Evolutionary conservation across 2,329 filamentous ascomycete species (phyloP).

Genomic region (Scopulariopsis brevicaulis): DNA sequence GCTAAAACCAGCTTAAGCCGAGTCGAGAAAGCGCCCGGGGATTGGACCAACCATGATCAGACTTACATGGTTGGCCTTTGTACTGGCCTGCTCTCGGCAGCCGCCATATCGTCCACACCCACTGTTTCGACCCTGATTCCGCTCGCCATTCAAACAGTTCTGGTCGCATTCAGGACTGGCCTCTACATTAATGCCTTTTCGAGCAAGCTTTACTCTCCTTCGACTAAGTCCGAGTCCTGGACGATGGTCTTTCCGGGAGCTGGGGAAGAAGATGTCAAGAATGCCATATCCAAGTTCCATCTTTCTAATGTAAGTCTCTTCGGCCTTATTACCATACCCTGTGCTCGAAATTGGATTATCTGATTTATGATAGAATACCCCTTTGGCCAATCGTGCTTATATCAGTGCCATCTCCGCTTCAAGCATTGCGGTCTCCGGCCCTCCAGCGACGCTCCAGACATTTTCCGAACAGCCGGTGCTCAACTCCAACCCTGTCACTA

Average conservation of each 20-base stretch:
- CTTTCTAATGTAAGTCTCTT: slow-evolving; percentile 29
- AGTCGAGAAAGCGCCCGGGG: slow-evolving; percentile 40
- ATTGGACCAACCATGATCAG: slow-evolving; percentile 36
- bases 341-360: background rate
- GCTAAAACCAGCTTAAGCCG: slow-evolving; percentile 21
- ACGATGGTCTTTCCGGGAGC: slow-evolving; percentile 52
- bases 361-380: slow-evolving; percentile 10
- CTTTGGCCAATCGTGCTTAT: slow-evolving; percentile 35
- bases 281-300: slow-evolving; percentile 46
- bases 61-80: slow-evolving; percentile 53
- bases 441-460: slow-evolving; percentile 33
- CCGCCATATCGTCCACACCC: slow-evolving; percentile 51
- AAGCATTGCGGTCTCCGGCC: slow-evolving; percentile 41
- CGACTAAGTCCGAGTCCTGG: slow-evolving; percentile 47
- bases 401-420: slow-evolving; percentile 38
- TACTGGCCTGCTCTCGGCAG: slow-evolving; percentile 59
- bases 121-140: slow-evolving; percentile 50
- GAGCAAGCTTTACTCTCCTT: slow-evolving; percentile 27
- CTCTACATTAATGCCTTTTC: slow-evolving; percentile 40
- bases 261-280: slow-evolving; percentile 36
- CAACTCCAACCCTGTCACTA: slow-evolving; percentile 24
- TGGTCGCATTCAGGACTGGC: slow-evolving; percentile 56
- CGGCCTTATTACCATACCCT: slow-evolving; percentile 5
- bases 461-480: slow-evolving; percentile 28
- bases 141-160: slow-evolving; percentile 50